Evolutionary conservation across 441 rosid species (phyloP).

Genomic region (Aquilaria agallochum): DNA sequence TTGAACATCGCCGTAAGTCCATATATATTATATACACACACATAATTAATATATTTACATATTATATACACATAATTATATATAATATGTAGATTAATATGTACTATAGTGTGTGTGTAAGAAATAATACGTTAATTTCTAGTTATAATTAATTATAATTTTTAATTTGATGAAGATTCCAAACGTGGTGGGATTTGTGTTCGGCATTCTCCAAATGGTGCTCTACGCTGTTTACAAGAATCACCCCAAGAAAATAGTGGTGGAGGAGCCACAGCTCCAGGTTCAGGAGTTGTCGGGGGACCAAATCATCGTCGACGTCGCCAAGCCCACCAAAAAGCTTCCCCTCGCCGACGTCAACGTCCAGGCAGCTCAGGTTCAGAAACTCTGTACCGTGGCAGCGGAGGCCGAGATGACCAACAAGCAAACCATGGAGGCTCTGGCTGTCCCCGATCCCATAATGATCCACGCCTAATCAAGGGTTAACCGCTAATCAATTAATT

Average conservation of each 20-base stretch:
- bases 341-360: not conserved
- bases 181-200: conserved; percentile 64
- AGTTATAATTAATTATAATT: too few species aligned
- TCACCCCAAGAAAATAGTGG: conserved; percentile 29
- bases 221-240: conserved; percentile 66
- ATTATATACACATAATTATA: too few species aligned
- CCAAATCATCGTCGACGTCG: conserved; percentile 36
- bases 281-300: conserved; percentile 51
- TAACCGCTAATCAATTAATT: too few species aligned
- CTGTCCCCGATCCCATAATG: too few species aligned
- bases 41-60: too few species aligned
- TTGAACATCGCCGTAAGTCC: conserved; percentile 50
- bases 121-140: too few species aligned
- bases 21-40: not conserved
- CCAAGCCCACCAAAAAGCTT: conserved; percentile 20
- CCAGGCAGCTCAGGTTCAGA: not conserved
- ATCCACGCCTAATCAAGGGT: too few species aligned
- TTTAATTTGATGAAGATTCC: conserved; percentile 43
- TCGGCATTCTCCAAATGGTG: conserved; percentile 73
- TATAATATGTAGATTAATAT: too few species aligned
- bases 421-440: too few species aligned
- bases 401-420: too few species aligned
- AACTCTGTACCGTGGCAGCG: too few species aligned
- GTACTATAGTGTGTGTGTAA: too few species aligned
- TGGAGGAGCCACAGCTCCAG: conserved; percentile 29